Conservation (phyloP, 2,329 filamentous ascomycete species). For the Calonectria multiphialidica region DNA sequence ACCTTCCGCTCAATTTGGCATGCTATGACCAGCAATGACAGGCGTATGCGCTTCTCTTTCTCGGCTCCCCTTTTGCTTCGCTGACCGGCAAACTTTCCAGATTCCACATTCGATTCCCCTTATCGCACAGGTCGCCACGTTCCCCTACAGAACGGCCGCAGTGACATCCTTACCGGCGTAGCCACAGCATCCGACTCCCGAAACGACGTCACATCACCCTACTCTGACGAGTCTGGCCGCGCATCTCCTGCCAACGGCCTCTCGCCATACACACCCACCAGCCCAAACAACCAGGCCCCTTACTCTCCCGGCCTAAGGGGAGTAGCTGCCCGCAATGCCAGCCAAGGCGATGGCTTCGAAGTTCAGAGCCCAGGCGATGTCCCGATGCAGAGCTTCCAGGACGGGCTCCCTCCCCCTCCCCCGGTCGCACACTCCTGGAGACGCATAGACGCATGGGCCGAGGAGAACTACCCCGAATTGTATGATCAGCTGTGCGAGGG, state of each 20-base stretch:
- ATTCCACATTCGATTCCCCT: slow-evolving; percentile 93
- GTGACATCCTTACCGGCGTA: slow-evolving; percentile 87
- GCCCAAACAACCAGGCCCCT: slow-evolving; percentile 73
- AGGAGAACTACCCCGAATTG: slow-evolving; percentile 95
- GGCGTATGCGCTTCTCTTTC: slow-evolving; percentile 62
- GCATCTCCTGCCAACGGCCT: slow-evolving; percentile 58
- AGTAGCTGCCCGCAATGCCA: slow-evolving; percentile 75
- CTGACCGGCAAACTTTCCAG: slow-evolving; percentile 59
- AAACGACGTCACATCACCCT: slow-evolving; percentile 83
- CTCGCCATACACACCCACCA: slow-evolving; percentile 58
- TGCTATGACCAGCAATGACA: slow-evolving; percentile 80
- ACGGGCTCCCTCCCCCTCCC: slow-evolving; percentile 90
- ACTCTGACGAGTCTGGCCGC: slow-evolving; percentile 77
- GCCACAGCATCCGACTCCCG: slow-evolving; percentile 92
- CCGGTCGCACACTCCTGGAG: slow-evolving; percentile 92
- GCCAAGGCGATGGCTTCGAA: slow-evolving; percentile 76
- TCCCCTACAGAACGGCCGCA: slow-evolving; percentile 84
- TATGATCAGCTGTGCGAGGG: slow-evolving; percentile 94
- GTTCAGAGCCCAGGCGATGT: slow-evolving; percentile 84
- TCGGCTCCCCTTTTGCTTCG: slow-evolving; percentile 4
- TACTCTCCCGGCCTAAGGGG: slow-evolving; percentile 94
- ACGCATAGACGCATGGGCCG: slow-evolving; percentile 93
- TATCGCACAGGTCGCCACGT: slow-evolving; percentile 93
- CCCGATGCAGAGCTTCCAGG: slow-evolving; percentile 95
- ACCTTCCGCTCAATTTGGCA: slow-evolving; percentile 96